Percentiles rank a stretch among this genome's conserved stretches.
These are phyloP conservation scores for Pontederia crassipes DNA, from an alignment of 176 grass and related monocot species.

Conservation along the genomic window DNA sequence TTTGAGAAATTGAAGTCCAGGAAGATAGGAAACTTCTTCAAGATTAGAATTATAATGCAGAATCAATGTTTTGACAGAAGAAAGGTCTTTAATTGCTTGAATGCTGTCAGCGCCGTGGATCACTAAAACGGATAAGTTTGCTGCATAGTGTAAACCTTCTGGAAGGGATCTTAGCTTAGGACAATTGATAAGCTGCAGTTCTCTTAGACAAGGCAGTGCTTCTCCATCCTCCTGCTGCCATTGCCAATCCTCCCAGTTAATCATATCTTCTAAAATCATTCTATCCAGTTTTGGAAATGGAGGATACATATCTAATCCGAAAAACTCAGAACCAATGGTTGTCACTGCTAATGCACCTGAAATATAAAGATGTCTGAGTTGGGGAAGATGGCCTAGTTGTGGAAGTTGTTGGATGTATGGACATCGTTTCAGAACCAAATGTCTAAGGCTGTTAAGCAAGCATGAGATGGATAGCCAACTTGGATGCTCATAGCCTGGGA, in stretches of 20 bases:
- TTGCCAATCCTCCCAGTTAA: constrained; percentile 42
- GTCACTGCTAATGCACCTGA: constrained; percentile 29
- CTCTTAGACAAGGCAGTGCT: constrained; percentile 40
- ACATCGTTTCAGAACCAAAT: constrained; percentile 38
- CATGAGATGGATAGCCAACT: constrained; percentile 49
- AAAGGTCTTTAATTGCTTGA: constrained; percentile 32
- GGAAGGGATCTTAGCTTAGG: constrained; percentile 41
- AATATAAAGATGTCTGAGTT: constrained; percentile 49
- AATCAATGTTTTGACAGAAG: constrained; percentile 39
- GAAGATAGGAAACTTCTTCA: constrained; percentile 39
- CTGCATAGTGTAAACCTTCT: constrained; percentile 30
- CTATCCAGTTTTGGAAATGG: constrained; percentile 58
- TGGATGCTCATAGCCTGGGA: constrained; percentile 46
- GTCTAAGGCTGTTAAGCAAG: constrained; percentile 31
- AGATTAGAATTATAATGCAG: constrained; percentile 48
- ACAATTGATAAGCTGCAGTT: constrained; percentile 62
- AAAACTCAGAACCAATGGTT: constrained; percentile 36
- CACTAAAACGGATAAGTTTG: constrained; percentile 32
- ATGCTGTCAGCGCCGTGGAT: constrained; percentile 52
- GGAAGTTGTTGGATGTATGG: constrained; percentile 37
- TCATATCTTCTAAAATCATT: constrained; percentile 44
- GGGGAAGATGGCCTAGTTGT: constrained; percentile 41
- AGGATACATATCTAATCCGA: constrained; percentile 19
- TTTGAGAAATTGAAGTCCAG: constrained; percentile 53
- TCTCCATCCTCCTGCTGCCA: constrained; percentile 25